phyloP scores from a whole-genome alignment of 1,139 yeast species.

The Geotrichum aggregatum region DNA sequence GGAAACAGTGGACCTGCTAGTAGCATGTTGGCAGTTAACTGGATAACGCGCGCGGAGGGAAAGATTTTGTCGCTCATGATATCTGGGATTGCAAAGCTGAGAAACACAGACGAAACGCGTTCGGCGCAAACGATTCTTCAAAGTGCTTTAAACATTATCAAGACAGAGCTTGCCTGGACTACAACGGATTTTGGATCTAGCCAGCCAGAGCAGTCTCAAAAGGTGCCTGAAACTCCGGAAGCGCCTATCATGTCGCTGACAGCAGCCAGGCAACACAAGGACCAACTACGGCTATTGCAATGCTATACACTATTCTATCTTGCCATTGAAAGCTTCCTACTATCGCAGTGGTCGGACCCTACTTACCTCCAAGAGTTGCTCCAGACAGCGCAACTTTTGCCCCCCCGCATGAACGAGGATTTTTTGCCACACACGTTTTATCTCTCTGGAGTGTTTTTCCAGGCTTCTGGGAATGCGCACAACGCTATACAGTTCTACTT shows the following conservation, averaged over 20 bases:
- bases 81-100: constrained; percentile 14
- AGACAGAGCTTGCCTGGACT: constrained; percentile 17
- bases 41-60: constrained; percentile 17
- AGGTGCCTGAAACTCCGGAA: constrained; percentile 5
- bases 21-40: constrained; percentile 9
- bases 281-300: constrained; percentile 15
- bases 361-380: constrained; percentile 18
- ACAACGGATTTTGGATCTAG: not conserved
- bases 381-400: constrained; percentile 16
- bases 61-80: constrained; percentile 12
- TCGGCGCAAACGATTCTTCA: constrained; percentile 10
- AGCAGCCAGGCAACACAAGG: constrained; percentile 11
- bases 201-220: constrained; percentile 1
- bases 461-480: constrained; percentile 21
- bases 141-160: constrained; percentile 11
- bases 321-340: constrained; percentile 17
- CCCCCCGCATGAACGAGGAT: constrained; percentile 15
- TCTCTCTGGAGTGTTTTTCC: constrained; percentile 22
- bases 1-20: constrained; percentile 13
- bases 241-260: constrained; percentile 17
- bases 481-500: constrained; percentile 22
- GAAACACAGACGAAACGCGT: constrained; percentile 8
- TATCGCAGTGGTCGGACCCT: constrained; percentile 19
- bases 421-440: constrained; percentile 21
- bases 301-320: constrained; percentile 18